Evolutionary conservation across 2,329 filamentous ascomycete species (phyloP).

Genomic region (Fusarium penzigii): DNA sequence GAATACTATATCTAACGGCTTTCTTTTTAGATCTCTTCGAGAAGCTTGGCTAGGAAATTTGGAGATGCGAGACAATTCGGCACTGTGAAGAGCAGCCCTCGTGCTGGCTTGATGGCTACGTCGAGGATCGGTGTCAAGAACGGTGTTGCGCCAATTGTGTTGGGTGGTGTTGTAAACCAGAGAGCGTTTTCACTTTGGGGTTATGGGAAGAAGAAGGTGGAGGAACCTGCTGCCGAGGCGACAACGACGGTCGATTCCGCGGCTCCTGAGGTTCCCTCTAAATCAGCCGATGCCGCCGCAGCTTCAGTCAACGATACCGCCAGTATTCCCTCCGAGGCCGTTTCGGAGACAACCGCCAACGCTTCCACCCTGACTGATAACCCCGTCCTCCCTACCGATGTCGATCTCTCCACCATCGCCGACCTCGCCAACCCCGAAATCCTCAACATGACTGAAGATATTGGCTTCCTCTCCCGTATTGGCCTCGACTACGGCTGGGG

Average conservation of each 20-base stretch:
- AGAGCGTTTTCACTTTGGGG: slow-evolving; percentile 40
- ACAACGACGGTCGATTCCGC: slow-evolving; percentile 17
- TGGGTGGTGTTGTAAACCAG: slow-evolving; percentile 34
- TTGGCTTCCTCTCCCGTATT: slow-evolving; percentile 80
- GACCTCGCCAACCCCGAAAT: slow-evolving; percentile 44
- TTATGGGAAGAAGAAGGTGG: slow-evolving; percentile 31
- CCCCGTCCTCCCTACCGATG: slow-evolving; percentile 29
- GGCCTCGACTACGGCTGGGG: slow-evolving; percentile 89
- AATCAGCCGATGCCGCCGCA: slow-evolving; percentile 12
- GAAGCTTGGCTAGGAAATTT: slow-evolving; percentile 31
- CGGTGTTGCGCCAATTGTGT: slow-evolving; percentile 28
- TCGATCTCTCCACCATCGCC: slow-evolving; percentile 37
- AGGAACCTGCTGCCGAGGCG: slow-evolving; percentile 20
- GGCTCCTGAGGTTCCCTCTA: slow-evolving; percentile 18
- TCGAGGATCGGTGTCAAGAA: slow-evolving; percentile 25
- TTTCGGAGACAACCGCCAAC: slow-evolving; percentile 15
- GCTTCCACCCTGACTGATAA: slow-evolving; percentile 14
- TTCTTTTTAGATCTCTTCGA: slow-evolving; percentile 26
- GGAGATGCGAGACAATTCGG: slow-evolving; percentile 38
- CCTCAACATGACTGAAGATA: slow-evolving; percentile 66
- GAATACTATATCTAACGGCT: too few relatives aligned
- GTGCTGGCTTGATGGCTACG: slow-evolving; percentile 18
- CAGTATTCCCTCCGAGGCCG: slow-evolving; percentile 21
- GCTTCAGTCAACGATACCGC: slow-evolving; percentile 13
- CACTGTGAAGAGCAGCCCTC: slow-evolving; percentile 30